These are phyloP conservation scores for Elaeagnus macrophylla DNA, from an alignment of 306 rosid species.

Conservation along the genomic window DNA sequence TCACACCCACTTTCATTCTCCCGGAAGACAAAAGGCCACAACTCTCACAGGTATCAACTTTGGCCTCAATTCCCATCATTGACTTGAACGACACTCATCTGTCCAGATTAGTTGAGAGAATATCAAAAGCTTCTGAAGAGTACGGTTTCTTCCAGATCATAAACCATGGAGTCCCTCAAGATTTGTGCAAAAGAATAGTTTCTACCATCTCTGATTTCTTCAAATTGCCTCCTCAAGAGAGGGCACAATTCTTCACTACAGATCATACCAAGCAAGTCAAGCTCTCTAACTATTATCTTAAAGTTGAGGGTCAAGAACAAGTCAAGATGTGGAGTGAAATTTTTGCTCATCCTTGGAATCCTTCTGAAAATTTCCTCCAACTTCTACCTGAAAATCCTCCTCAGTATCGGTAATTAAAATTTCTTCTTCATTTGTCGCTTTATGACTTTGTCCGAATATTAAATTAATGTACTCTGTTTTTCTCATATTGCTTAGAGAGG, in stretches of 20 bases:
- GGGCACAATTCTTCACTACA: slow-evolving; percentile 16
- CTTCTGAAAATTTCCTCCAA: slow-evolving; percentile 15
- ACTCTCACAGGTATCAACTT: slow-evolving; percentile 25
- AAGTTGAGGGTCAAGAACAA: slow-evolving; percentile 18
- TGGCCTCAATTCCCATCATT: slow-evolving; percentile 35
- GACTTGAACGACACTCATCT: slow-evolving; percentile 20
- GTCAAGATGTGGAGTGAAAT: slow-evolving; percentile 41
- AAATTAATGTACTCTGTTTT: not conserved
- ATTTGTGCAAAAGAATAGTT: slow-evolving; percentile 24
- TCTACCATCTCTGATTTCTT: slow-evolving; percentile 26
- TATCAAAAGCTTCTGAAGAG: slow-evolving; percentile 39
- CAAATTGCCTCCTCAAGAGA: slow-evolving; percentile 28
- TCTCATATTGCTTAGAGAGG: slow-evolving; percentile 18
- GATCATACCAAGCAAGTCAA: slow-evolving; percentile 25
- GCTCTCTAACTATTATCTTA: slow-evolving; percentile 21
- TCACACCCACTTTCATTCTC: slow-evolving; percentile 27
- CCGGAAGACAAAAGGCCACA: slow-evolving; percentile 35
- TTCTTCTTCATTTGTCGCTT: not conserved
- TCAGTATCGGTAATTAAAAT: slow-evolving; percentile 14
- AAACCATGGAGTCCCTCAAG: slow-evolving; percentile 41
- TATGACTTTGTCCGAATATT: not conserved
- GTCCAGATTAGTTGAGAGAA: slow-evolving; percentile 18
- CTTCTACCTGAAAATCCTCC: slow-evolving; percentile 28
- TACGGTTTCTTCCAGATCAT: slow-evolving; percentile 41
- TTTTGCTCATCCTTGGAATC: slow-evolving; percentile 35